phyloP scores from a whole-genome alignment of 306 rosid species.

The Morella rubra region DNA sequence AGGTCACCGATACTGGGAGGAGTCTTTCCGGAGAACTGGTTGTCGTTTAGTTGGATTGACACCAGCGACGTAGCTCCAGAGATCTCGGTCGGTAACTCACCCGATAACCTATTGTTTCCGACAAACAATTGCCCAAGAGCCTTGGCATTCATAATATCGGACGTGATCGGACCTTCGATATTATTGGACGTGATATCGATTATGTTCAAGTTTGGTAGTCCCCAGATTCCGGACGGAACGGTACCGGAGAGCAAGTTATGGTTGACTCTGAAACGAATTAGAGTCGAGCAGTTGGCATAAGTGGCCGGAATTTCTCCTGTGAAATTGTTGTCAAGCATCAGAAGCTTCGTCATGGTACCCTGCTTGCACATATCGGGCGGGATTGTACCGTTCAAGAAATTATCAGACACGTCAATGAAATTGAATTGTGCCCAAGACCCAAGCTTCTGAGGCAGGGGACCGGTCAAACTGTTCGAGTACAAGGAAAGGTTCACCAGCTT shows the following conservation, averaged over 20 bases:
- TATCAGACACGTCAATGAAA: conserved; percentile 80
- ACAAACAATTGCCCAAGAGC: conserved; percentile 39
- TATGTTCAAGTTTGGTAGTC: conserved; percentile 53
- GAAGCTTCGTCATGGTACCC: conserved; percentile 52
- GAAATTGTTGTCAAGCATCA: conserved; percentile 73
- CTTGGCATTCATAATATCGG: conserved; percentile 57
- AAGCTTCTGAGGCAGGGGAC: conserved; percentile 64
- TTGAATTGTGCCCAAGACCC: conserved; percentile 63
- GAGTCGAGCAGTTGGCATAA: conserved; percentile 48
- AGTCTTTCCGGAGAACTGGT: conserved; percentile 52
- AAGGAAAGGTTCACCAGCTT: conserved; percentile 49
- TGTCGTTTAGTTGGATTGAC: conserved; percentile 49
- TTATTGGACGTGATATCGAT: conserved; percentile 62
- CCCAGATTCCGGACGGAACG: conserved; percentile 74
- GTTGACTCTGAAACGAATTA: conserved; percentile 67
- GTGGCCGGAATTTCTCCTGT: conserved; percentile 73
- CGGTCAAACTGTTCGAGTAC: conserved; percentile 58
- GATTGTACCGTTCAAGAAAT: conserved; percentile 64
- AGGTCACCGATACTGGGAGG: conserved; percentile 58
- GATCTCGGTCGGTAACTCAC: conserved; percentile 64
- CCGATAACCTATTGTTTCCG: conserved; percentile 52
- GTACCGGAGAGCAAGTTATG: conserved; percentile 67
- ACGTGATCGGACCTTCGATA: conserved; percentile 55
- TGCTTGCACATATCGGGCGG: conserved; percentile 83
- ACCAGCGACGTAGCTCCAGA: conserved; percentile 52